These are phyloP conservation scores for Serpula lacrymans DNA, from an alignment of 768 basidiomycete species.

Conservation along the genomic window DNA sequence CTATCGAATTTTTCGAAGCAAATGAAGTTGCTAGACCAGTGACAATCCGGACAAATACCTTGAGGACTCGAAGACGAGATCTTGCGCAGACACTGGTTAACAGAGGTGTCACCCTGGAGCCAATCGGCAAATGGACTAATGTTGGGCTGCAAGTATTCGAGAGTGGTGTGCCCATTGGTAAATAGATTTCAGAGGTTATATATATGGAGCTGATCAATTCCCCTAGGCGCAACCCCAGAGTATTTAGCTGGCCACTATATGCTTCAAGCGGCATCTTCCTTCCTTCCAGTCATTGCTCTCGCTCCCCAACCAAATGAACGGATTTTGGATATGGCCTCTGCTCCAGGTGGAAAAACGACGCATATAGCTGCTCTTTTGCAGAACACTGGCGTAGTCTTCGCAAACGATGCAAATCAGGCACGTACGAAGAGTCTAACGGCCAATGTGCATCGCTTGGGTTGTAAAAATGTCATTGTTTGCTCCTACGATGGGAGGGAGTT, in stretches of 20 bases:
- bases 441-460: constrained; percentile 94
- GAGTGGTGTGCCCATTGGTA: constrained; percentile 90
- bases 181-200: constrained; percentile 5
- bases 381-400: constrained; percentile 97
- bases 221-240: constrained; percentile 88
- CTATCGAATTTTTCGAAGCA: constrained; percentile 97
- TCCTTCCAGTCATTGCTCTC: constrained; percentile 97
- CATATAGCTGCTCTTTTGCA: constrained; percentile 96
- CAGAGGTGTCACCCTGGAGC: constrained; percentile 94
- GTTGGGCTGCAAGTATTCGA: constrained; percentile 99
- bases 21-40: constrained; percentile 96
- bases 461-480: constrained; percentile 96
- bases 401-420: constrained; percentile 93
- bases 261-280: constrained; percentile 98
- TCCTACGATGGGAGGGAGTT: constrained; percentile 98
- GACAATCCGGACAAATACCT: constrained; percentile 96
- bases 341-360: constrained; percentile 97
- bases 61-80: constrained; percentile 89
- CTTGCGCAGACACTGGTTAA: constrained; percentile 92
- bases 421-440: constrained; percentile 96
- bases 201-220: constrained; percentile 2
- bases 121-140: constrained; percentile 99
- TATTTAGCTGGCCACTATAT: constrained; percentile 99
- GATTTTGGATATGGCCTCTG: constrained; percentile 97
- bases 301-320: constrained; percentile 90